Conservation (phyloP, 2,329 filamentous ascomycete species). For the Pseudogymnoascus sp. region DNA sequence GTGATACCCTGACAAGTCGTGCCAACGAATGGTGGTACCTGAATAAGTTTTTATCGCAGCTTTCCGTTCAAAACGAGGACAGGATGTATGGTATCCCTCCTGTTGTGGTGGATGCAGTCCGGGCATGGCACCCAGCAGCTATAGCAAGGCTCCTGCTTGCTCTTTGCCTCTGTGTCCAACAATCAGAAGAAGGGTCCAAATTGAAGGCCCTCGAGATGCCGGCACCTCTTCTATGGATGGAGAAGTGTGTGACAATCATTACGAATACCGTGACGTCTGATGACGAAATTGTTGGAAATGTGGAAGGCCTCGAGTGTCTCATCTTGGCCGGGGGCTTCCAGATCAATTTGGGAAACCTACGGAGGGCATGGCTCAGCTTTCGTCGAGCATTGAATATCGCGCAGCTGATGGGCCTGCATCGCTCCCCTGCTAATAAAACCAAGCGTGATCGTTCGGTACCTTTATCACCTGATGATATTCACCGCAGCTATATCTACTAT, state of each 20-base stretch:
- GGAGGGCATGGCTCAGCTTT: constrained; percentile 41
- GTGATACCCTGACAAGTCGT: constrained; percentile 19
- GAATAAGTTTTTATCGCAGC: constrained; percentile 19
- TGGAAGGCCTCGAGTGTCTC: constrained; percentile 47
- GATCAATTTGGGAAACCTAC: constrained; percentile 41
- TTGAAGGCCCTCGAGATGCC: constrained; percentile 17
- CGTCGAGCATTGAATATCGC: constrained; percentile 44
- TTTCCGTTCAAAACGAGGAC: constrained; percentile 10
- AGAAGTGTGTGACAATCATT: constrained; percentile 21
- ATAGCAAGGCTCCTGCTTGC: constrained; percentile 25
- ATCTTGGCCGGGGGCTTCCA: constrained; percentile 41
- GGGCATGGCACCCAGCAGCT: constrained; percentile 20
- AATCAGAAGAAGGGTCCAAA: constrained; percentile 23
- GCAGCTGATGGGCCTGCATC: constrained; percentile 43
- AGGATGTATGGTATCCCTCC: constrained; percentile 7
- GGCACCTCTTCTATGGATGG: constrained; percentile 21
- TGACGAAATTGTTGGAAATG: constrained; percentile 38
- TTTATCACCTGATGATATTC: neutral
- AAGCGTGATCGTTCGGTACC: neutral
- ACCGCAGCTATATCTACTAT: neutral
- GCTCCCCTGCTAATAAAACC: constrained; percentile 29
- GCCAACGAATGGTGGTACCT: constrained; percentile 24
- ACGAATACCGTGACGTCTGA: constrained; percentile 35
- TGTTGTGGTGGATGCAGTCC: constrained; percentile 21
- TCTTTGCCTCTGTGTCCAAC: constrained; percentile 26